Conservation (phyloP, 305 asterid species). For the Withania somnifera region DNA sequence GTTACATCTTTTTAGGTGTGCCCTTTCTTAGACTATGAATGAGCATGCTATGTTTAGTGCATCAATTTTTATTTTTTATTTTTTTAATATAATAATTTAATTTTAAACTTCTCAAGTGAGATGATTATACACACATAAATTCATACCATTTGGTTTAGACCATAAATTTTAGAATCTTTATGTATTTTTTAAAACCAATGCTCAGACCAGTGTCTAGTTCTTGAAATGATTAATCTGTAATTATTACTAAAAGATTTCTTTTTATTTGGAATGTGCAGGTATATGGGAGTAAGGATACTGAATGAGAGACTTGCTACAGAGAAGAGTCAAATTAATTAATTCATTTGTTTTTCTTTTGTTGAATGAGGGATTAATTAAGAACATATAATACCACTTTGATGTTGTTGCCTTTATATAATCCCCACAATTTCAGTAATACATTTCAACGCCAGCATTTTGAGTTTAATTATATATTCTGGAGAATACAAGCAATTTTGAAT, state of each 20-base stretch:
- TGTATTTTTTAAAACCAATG: too few species aligned
- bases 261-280: conserved; percentile 23
- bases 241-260: not conserved
- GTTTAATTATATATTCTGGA: not conserved
- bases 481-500: not conserved
- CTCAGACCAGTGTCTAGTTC: not conserved
- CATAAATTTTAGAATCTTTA: too few species aligned
- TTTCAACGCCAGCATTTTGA: not conserved
- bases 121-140: not conserved
- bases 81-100: not conserved
- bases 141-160: not conserved
- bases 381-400: not conserved
- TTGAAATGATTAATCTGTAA: not conserved
- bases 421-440: not conserved
- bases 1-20: too few species aligned
- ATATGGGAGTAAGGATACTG: conserved; percentile 58
- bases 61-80: too few species aligned
- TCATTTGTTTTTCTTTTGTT: not conserved
- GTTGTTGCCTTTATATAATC: not conserved
- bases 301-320: conserved; percentile 35
- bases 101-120: not conserved
- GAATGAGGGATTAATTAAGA: not conserved
- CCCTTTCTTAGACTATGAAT: too few species aligned
- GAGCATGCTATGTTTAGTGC: too few species aligned
- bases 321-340: not conserved